phyloP scores from a whole-genome alignment of 108 stramenopile species.

The Pseudonitzschia delicatissima region DNA sequence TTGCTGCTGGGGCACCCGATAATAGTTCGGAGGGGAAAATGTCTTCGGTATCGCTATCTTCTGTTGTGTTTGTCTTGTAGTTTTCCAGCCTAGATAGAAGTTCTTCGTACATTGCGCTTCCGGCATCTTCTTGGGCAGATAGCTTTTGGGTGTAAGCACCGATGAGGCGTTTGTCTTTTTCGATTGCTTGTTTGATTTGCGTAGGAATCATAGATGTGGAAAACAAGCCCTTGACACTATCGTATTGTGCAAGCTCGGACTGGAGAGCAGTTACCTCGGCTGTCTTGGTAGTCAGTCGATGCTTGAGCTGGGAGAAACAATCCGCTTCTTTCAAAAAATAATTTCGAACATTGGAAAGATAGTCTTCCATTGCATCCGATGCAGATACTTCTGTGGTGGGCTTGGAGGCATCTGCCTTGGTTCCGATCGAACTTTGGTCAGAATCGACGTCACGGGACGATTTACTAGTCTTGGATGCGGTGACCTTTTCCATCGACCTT shows the following conservation, averaged over 20 bases:
- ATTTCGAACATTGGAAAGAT: constrained; percentile 10
- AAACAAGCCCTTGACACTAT: constrained; percentile 14
- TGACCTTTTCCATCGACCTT: constrained; percentile 22
- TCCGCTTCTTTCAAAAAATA: constrained; percentile 32
- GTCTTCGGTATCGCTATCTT: background rate
- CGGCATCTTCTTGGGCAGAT: background rate
- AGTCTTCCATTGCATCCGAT: constrained; percentile 27
- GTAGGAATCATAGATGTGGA: constrained; percentile 22
- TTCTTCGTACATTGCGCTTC: constrained; percentile 16
- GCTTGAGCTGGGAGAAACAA: background rate
- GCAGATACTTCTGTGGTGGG: background rate
- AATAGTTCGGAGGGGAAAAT: constrained; percentile 4
- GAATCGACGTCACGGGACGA: background rate
- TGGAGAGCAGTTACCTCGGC: constrained; percentile 12
- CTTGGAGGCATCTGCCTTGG: background rate
- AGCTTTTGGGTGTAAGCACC: background rate
- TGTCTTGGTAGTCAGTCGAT: background rate
- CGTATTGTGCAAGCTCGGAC: constrained; percentile 15
- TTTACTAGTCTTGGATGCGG: background rate
- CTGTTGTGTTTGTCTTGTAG: background rate
- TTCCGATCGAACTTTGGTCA: background rate
- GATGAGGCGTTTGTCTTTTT: constrained; percentile 5
- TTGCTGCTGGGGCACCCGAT: constrained; percentile 1
- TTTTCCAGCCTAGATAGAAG: constrained; percentile 11
- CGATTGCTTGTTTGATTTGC: constrained; percentile 21